Evolutionary conservation across 768 basidiomycete species (phyloP), one percentile per base, ranked within the genome.

Genomic region (Boletus sp.): DNA sequence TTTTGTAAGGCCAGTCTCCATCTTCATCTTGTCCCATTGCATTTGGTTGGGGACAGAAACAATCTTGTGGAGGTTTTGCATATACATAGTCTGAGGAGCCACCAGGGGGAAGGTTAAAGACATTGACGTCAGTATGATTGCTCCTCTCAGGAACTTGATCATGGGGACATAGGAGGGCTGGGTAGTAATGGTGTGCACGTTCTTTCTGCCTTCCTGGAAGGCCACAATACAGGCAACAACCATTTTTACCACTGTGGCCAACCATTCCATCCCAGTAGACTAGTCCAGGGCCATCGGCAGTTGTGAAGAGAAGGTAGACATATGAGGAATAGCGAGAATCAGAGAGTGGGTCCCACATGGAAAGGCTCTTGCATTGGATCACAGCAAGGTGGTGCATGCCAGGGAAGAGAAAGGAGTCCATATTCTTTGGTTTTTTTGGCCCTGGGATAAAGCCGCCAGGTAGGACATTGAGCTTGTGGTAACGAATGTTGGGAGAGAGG

Each of bases 171-270:
- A 70, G 54, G 7, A 62, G 54, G 0, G 62, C 75, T 0, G 75
- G 72, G 55, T 75, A 79, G 47, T 79, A 78, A 28, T 65, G 66
- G 0, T n/a, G n/a, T n/a, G n/a, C n/a, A n/a, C n/a, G n/a, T 33
- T 33, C 10, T 10, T 33, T 33, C 32, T 33, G 32, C 32, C 32
- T 10, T 33, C 32, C 10, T n/a, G n/a, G n/a, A 33, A 70, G 7
- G 0, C 54, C 40, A 56, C 77, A 80, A 44, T 64, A 71, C 0
- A 72, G 8, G 0, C 64, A 66, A 51, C 80, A 83, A 0, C 72
- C 75, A 29, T 67, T 64, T 11, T 63, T 56, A 1, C 74, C 70
- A 8, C 67, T 57, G 46, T 77, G 73, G 0, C 76, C 71, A 14
- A 75, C 69, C 39, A 70, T 58, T 0, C 77, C 77, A 56, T 71